phyloP scores from a whole-genome alignment of 2,329 filamentous ascomycete genomes.

The Fusarium sp. region DNA sequence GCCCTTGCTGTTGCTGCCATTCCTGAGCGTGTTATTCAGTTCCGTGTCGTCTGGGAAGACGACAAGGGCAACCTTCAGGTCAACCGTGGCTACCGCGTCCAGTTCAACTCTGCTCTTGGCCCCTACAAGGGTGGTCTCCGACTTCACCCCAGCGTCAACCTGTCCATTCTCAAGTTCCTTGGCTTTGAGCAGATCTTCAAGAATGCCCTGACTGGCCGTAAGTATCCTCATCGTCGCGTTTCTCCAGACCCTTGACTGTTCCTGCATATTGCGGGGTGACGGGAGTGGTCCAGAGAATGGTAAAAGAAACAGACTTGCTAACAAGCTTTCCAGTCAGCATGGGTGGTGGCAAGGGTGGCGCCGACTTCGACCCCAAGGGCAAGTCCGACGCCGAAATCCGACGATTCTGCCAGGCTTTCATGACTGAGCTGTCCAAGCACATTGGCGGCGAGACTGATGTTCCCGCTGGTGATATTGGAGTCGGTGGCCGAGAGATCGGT shows the following conservation, averaged over 20 bases:
- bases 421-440: conserved; percentile 94
- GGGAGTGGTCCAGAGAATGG: conserved; percentile 2
- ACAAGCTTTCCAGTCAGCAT: conserved; percentile 65
- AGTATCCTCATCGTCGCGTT: conserved; percentile 54
- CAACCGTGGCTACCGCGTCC: conserved; percentile 95
- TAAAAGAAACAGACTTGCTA: conserved; percentile 21
- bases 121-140: conserved; percentile 98
- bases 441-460: conserved; percentile 97
- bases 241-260: conserved; percentile 4
- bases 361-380: conserved; percentile 99
- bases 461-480: conserved; percentile 96
- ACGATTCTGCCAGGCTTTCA: conserved; percentile 95
- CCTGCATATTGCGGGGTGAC: conserved; percentile 34
- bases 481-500: conserved; percentile 90
- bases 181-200: conserved; percentile 99
- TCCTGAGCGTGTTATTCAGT: conserved; percentile 96
- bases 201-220: conserved; percentile 95
- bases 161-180: conserved; percentile 91
- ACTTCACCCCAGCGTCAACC: conserved; percentile 90
- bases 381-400: conserved; percentile 98
- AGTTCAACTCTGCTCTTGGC: conserved; percentile 97
- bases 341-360: conserved; percentile 97
- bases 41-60: conserved; percentile 97
- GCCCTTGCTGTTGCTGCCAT: conserved; percentile 89
- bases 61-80: conserved; percentile 90